Conservation (phyloP, 345 rosid genomes). For the Salix viminalis region DNA sequence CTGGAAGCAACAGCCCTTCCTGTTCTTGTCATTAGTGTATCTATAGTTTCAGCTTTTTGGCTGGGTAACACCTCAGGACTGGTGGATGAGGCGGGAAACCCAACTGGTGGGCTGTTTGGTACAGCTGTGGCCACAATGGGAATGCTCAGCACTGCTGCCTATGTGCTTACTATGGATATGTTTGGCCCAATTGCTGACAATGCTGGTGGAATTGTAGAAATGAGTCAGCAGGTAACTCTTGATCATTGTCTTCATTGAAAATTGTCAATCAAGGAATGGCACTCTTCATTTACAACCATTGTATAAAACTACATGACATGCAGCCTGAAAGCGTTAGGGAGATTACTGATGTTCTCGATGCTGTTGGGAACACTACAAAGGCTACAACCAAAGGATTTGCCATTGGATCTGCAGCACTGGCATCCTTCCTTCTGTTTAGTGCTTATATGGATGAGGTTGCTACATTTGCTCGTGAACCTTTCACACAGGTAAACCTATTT, state of each 20-base stretch:
- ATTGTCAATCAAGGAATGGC: not conserved
- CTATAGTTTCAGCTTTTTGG: slow-evolving; percentile 89
- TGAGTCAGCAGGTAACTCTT: slow-evolving; percentile 92
- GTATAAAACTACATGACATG: slow-evolving; percentile 9
- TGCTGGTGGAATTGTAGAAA: slow-evolving; percentile 99
- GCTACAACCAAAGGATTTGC: slow-evolving; percentile 99
- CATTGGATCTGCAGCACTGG: slow-evolving; percentile 98
- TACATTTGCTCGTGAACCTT: slow-evolving; percentile 67
- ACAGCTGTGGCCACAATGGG: slow-evolving; percentile 99
- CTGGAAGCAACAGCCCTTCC: slow-evolving; percentile 98
- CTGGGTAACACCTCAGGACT: slow-evolving; percentile 90
- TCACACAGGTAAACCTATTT: slow-evolving; percentile 56
- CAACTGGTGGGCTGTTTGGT: slow-evolving; percentile 96
- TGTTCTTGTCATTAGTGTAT: slow-evolving; percentile 77
- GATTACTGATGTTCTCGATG: slow-evolving; percentile 96
- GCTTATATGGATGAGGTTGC: slow-evolving; percentile 99
- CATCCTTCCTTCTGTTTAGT: slow-evolving; percentile 96
- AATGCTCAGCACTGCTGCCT: slow-evolving; percentile 99
- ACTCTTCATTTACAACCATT: not conserved
- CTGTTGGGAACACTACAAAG: slow-evolving; percentile 99
- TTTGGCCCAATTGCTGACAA: slow-evolving; percentile 99
- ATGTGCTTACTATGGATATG: slow-evolving; percentile 99
- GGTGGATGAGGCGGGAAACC: slow-evolving; percentile 76
- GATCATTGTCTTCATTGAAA: not conserved
- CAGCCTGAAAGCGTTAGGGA: slow-evolving; percentile 98